phyloP scores from a whole-genome alignment of 108 stramenopile species.

The Skeletonema tropicum region DNA sequence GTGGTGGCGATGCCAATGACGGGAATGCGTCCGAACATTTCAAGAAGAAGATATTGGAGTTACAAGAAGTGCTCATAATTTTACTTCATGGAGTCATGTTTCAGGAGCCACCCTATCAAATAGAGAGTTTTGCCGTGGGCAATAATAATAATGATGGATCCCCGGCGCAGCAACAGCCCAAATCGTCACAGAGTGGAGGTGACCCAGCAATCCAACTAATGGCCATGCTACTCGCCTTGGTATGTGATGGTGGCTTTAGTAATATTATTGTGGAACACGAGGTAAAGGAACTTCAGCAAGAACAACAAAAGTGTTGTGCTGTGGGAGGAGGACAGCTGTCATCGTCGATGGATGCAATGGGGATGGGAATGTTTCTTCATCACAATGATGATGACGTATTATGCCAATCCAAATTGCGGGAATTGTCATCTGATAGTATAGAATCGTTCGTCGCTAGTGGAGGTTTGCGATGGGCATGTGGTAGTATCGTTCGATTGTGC shows the following conservation, averaged over 20 bases:
- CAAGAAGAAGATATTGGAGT: not conserved
- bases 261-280: conserved; percentile 30
- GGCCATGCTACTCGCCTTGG: conserved; percentile 34
- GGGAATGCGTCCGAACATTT: not conserved
- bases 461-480: conserved; percentile 45
- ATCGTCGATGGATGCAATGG: not conserved
- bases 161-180: not conserved
- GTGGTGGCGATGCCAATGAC: too few species aligned
- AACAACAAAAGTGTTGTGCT: not conserved
- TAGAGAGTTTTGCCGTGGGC: conserved; percentile 1
- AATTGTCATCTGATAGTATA: conserved; percentile 26
- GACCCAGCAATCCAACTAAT: conserved; percentile 49
- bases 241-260: conserved; percentile 39
- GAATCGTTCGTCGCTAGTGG: conserved; percentile 49
- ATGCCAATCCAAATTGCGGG: conserved; percentile 6
- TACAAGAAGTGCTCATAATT: conserved; percentile 33
- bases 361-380: not conserved
- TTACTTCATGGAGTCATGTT: conserved; percentile 31
- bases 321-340: not conserved
- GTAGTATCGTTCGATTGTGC: conserved; percentile 32
- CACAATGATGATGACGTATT: not conserved
- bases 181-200: conserved; percentile 14
- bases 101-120: conserved; percentile 21
- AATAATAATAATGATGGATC: not conserved
- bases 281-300: conserved; percentile 1